Base-by-base conservation (phyloP, 352 stramenopile species). In the Globisporangium uncinulatum region DNA sequence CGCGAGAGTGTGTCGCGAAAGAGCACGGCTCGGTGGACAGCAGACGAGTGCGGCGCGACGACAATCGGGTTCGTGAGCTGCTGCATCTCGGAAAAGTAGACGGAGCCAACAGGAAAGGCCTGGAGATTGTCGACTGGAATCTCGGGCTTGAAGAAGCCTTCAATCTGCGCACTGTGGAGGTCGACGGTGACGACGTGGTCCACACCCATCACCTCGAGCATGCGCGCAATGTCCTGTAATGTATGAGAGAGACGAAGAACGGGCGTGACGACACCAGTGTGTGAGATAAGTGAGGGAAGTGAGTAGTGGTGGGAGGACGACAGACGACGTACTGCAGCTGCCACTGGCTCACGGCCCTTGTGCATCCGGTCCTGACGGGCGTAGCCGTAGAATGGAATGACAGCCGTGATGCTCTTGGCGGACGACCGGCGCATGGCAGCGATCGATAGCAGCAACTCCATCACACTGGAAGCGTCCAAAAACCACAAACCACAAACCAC, bases 141-240 rank as follows among this genome's bases (percentile, higher is more conserved):
- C 51, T 87, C 69, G 8, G 85, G 85, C 59, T 92, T 91, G 67
- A 95, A 95, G 52, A 95, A 95, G 19, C 85, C 85, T 64, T 95
- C 85, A 54, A 93, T 91, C 63, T 95, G 85, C 39, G 83, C 79
- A 45, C 83, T 95, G 71, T 95, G 85, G n/a, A 95, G 70, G 45
- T 95, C 83, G 21, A 95, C 82, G 0, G 85, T 93, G 62, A 95
- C 83, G 20, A 95, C 83, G 62, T 93, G 85, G 56, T 95, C 83
- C 56, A 95, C 83, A 29, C 85, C 85, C 83, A 95, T 93, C n/a
- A 89, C 86, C 62, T 95, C 83, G 7, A 95, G 81, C 85, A 95
- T 95, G 31, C 79, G 77, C 19, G 85, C 85, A 46, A 95, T 81
- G 39, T 95, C 83, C 80, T 90, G 24, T 1, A 29, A 29, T 29